These are phyloP conservation scores for Cokeromyces recurvatus DNA, from an alignment of 371 early-diverging fungal genomes.

Conservation along the genomic window DNA sequence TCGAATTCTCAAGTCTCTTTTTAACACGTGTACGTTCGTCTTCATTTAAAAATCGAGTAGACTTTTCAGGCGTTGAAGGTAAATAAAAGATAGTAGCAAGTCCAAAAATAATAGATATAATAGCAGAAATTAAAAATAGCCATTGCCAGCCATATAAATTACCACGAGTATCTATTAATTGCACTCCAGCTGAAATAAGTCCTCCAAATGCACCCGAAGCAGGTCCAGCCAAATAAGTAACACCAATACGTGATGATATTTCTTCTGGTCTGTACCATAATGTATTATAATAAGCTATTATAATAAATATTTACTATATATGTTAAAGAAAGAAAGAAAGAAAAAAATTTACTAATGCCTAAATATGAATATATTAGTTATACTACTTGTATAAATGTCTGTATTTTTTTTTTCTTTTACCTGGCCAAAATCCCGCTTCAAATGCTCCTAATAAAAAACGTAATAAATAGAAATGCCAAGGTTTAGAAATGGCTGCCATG, in stretches of 20 bases:
- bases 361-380: not conserved
- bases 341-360: slow-evolving; percentile 26
- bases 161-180: slow-evolving; percentile 40
- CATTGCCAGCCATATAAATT: slow-evolving; percentile 48
- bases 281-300: slow-evolving; percentile 44
- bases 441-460: slow-evolving; percentile 44
- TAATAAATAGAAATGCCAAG: slow-evolving; percentile 48
- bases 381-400: not conserved
- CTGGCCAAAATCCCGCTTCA: slow-evolving; percentile 55
- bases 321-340: too few species aligned
- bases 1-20: slow-evolving; percentile 10
- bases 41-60: slow-evolving; percentile 34
- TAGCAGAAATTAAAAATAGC: slow-evolving; percentile 38
- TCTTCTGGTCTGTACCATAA: slow-evolving; percentile 47
- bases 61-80: slow-evolving; percentile 40
- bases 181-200: slow-evolving; percentile 41
- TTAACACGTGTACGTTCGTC: slow-evolving; percentile 26
- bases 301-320: too few species aligned
- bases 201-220: slow-evolving; percentile 47
- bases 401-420: slow-evolving; percentile 10
- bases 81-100: slow-evolving; percentile 34
- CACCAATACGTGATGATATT: slow-evolving; percentile 40
- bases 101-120: slow-evolving; percentile 37
- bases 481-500: slow-evolving; percentile 39
- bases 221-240: slow-evolving; percentile 44